Conservation (phyloP, 192 early-diverging fungal genomes). For the Mortierella antarctica region DNA sequence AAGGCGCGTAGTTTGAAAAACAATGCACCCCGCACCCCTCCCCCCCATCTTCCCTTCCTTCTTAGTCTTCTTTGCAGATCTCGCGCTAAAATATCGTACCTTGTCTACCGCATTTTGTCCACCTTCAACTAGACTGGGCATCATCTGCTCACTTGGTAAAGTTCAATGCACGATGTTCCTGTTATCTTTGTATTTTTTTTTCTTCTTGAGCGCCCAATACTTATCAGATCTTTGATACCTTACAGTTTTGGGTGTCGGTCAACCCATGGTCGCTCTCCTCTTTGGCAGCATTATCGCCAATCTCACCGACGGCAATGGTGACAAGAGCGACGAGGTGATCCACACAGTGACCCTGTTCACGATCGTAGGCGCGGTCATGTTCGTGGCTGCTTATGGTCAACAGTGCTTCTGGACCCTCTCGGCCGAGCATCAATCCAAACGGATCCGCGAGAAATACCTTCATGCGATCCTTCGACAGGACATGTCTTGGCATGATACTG, state of each 20-base stretch:
- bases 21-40: too few species aligned
- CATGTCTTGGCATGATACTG: slow-evolving; percentile 87
- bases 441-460: slow-evolving; percentile 80
- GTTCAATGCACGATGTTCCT: neutral
- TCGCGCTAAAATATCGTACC: neutral
- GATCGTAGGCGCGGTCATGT: slow-evolving; percentile 63
- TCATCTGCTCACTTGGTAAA: slow-evolving; percentile 24
- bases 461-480: slow-evolving; percentile 84
- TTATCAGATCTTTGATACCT: too few species aligned
- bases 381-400: slow-evolving; percentile 65
- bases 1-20: too few species aligned
- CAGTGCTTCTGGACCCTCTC: slow-evolving; percentile 68
- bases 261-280: slow-evolving; percentile 22
- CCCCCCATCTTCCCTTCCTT: neutral
- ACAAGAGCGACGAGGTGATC: neutral
- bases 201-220: neutral
- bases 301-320: slow-evolving; percentile 1
- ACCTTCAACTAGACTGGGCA: neutral
- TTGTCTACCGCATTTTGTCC: neutral
- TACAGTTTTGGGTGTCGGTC: slow-evolving; percentile 19
- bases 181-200: too few species aligned
- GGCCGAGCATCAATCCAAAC: slow-evolving; percentile 59
- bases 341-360: slow-evolving; percentile 22
- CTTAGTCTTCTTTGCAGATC: neutral
- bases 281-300: slow-evolving; percentile 19